phyloP scores from a whole-genome alignment of 305 asterid species.

The Solanum chacoense region DNA sequence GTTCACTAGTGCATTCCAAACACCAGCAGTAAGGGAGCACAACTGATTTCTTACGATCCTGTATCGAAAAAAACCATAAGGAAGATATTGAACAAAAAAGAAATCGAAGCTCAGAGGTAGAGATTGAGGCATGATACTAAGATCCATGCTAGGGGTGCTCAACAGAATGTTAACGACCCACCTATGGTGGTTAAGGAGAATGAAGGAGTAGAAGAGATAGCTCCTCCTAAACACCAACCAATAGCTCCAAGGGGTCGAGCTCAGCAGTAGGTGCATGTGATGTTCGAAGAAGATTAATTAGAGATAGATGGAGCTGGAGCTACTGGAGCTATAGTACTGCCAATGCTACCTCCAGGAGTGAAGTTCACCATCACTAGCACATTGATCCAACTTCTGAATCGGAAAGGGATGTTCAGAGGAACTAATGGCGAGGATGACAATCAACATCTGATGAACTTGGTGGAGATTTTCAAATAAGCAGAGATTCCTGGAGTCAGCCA shows the following conservation, averaged over 20 bases:
- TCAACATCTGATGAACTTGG: neutral
- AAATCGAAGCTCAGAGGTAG: no score
- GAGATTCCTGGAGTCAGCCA: neutral
- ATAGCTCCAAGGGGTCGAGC: neutral
- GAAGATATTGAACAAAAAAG: no score
- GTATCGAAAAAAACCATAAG: rapidly evolving
- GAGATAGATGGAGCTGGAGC: neutral
- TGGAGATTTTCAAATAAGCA: no score
- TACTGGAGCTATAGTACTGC: neutral
- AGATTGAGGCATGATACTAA: no score
- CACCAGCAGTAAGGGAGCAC: no score
- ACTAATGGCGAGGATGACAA: neutral
- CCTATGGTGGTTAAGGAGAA: no score
- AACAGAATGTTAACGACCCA: no score
- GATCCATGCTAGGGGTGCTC: no score
- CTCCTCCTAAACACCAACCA: neutral
- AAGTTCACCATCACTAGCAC: neutral
- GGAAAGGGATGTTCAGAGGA: neutral
- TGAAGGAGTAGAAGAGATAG: no score
- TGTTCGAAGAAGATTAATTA: neutral
- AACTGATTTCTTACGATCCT: no score
- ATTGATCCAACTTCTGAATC: neutral
- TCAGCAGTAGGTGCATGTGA: neutral
- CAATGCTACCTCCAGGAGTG: neutral
- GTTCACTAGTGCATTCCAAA: no score